Base-by-base conservation (phyloP, 768 basidiomycete genomes). In the Pisolithus microcarpus region DNA sequence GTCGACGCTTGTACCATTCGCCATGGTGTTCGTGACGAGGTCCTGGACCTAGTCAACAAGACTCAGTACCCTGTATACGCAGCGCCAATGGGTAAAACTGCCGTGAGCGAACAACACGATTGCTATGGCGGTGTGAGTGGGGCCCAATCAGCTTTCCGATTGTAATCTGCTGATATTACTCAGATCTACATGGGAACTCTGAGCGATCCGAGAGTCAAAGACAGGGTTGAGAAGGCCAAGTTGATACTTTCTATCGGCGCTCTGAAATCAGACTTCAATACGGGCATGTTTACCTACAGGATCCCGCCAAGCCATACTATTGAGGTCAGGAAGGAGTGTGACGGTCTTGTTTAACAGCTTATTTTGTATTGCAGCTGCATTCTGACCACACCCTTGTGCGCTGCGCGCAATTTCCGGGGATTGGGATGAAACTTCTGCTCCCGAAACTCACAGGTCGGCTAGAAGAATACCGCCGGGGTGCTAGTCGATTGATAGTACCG, bases 241-340 rank as follows among this genome's bases (percentile, higher is more conserved):
- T 71, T 93, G 39, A 81, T 90, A 46, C 61, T 94, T 11, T 86
- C 85, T 11, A 71, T 94, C 52, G 88, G 89, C 4, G 52, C 71
- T 1, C 70, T 89, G 46, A 80, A 78, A 62, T 81, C 78, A 43
- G 91, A 94, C 65, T 91, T 90, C 73, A 94, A 94, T 66, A 89
- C 87, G 1, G 91, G 90, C 30, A 86, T 85, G 65, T 92, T 91
- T 67, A 85, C 85, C 0, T 90, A 87, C 59, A 78, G 77, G 46
- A 82, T 85, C 43, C 80, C 84, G 5, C 72, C 72, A 0, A 64
- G 66, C 10, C 74, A 73, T 38, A 81, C 79, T 13, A 71, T 90
- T 54, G 88, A 88, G 74, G 86, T 85, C 56, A 13, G 57, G 51
- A 23, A 6, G 21, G 19, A 48, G 51, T 1, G n/a, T 16, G 26